A percentile compares a stretch with the other conserved stretches of the same genome.
phyloP scores from a whole-genome alignment of 768 basidiomycete genomes.

The Panaeolus cyanescens region DNA sequence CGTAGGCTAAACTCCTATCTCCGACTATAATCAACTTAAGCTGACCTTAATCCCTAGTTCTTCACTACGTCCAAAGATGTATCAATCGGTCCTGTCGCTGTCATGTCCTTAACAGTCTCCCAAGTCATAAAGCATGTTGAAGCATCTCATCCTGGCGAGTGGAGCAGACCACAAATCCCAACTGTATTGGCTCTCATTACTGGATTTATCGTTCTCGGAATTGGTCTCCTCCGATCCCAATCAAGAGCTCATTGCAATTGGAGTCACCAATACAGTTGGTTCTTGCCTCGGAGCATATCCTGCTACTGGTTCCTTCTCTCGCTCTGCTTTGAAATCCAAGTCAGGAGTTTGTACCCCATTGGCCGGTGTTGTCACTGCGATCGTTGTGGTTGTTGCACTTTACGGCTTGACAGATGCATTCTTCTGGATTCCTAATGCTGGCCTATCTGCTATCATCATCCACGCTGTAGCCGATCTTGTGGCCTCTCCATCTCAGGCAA shows the following conservation, averaged over 20 bases:
- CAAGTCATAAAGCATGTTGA: slow-evolving; percentile 77
- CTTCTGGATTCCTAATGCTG: slow-evolving; percentile 84
- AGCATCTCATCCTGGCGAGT: slow-evolving; percentile 52
- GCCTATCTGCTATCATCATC: slow-evolving; percentile 92
- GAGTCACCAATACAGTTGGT: slow-evolving; percentile 93
- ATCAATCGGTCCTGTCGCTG: slow-evolving; percentile 98
- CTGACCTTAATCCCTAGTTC: slow-evolving; percentile 47
- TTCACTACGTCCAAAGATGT: slow-evolving; percentile 99
- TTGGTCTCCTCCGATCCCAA: slow-evolving; percentile 92
- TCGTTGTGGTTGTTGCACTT: slow-evolving; percentile 90
- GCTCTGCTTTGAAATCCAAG: slow-evolving; percentile 95
- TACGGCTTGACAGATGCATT: slow-evolving; percentile 94
- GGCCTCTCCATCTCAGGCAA: slow-evolving; percentile 69
- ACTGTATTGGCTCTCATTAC: slow-evolving; percentile 82
- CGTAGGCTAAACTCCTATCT: slow-evolving; percentile 49
- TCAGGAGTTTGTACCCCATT: slow-evolving; percentile 96
- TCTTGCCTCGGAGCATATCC: slow-evolving; percentile 92
- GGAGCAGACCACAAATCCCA: slow-evolving; percentile 75
- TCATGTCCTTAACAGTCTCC: slow-evolving; percentile 90
- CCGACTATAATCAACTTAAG: background rate
- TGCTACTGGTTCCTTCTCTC: slow-evolving; percentile 97
- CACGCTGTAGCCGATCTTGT: slow-evolving; percentile 91
- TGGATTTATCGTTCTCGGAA: slow-evolving; percentile 88
- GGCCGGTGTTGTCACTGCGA: slow-evolving; percentile 81
- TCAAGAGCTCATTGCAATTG: slow-evolving; percentile 96